These are phyloP conservation scores for Lipomyces orientalis DNA, from an alignment of 805 yeast species.

Conservation along the genomic window DNA sequence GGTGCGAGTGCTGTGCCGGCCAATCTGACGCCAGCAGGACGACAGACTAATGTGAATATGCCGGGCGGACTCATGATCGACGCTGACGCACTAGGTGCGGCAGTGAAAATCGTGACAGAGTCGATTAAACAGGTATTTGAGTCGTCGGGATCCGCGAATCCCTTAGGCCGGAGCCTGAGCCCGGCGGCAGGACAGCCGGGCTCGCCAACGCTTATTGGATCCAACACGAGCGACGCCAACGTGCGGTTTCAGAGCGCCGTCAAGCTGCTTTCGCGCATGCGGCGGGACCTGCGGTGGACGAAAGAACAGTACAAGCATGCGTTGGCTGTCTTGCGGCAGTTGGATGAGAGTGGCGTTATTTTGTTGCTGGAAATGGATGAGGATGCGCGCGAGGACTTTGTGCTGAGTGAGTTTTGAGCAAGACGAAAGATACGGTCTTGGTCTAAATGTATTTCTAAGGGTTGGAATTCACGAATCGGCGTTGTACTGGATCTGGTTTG, in stretches of 20 bases:
- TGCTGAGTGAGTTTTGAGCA: slow-evolving; percentile 10
- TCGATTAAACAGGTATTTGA: slow-evolving; percentile 19
- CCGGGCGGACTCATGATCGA: slow-evolving; percentile 8
- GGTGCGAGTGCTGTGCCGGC: neutral
- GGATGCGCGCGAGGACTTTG: slow-evolving; percentile 30
- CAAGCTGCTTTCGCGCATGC: slow-evolving; percentile 26
- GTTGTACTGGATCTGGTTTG: neutral
- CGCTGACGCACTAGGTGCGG: slow-evolving; percentile 16
- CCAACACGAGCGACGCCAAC: slow-evolving; percentile 7
- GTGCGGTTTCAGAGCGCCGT: slow-evolving; percentile 15
- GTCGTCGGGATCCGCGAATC: slow-evolving; percentile 2
- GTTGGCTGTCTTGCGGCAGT: slow-evolving; percentile 10
- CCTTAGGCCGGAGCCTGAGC: neutral
- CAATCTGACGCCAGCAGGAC: neutral
- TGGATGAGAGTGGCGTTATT: slow-evolving; percentile 27
- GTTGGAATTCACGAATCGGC: neutral
- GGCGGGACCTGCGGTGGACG: slow-evolving; percentile 23
- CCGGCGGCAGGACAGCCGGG: neutral
- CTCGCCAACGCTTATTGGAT: neutral
- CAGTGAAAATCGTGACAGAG: slow-evolving; percentile 19
- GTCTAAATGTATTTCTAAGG: neutral
- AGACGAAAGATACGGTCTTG: neutral
- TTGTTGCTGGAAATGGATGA: slow-evolving; percentile 33
- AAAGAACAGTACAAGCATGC: slow-evolving; percentile 25
- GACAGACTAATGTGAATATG: neutral